phyloP scores from a whole-genome alignment of 1,284 basidiomycete species.

The Caloboletus inedulis region DNA sequence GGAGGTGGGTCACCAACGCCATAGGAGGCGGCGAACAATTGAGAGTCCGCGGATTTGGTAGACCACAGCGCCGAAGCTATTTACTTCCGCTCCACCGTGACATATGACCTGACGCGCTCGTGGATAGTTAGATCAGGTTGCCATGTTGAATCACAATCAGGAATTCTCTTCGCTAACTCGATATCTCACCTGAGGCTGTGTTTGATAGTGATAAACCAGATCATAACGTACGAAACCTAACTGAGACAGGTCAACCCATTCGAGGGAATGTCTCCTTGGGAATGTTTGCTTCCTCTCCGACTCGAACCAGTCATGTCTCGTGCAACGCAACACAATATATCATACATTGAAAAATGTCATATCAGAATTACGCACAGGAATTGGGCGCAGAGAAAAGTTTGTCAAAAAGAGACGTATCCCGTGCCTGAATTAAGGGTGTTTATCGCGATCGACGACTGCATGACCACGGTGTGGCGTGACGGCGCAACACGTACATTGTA shows the following conservation, averaged over 20 bases:
- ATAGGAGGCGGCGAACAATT: constrained; percentile 12
- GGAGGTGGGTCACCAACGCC: neutral
- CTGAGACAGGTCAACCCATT: constrained; percentile 2
- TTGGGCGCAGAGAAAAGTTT: constrained; percentile 10
- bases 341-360: constrained; percentile 12
- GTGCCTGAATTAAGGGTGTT: constrained; percentile 25
- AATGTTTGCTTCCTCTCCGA: too few relatives aligned
- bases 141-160: constrained; percentile 1
- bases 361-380: constrained; percentile 7
- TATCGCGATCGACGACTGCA: constrained; percentile 31
- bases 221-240: neutral
- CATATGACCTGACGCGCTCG: neutral
- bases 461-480: constrained; percentile 6
- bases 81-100: constrained; percentile 5
- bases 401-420: constrained; percentile 4
- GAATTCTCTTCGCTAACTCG: neutral
- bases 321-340: neutral
- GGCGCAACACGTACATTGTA: constrained; percentile 27
- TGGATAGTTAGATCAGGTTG: neutral
- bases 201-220: constrained; percentile 12
- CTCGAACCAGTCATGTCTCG: constrained; percentile 4
- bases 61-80: constrained; percentile 1
- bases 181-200: too few relatives aligned
- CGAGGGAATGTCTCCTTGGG: neutral
- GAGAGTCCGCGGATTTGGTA: constrained; percentile 27